phyloP scores from a whole-genome alignment of 2,329 filamentous ascomycete genomes.

The Stachybotrys chartarum region DNA sequence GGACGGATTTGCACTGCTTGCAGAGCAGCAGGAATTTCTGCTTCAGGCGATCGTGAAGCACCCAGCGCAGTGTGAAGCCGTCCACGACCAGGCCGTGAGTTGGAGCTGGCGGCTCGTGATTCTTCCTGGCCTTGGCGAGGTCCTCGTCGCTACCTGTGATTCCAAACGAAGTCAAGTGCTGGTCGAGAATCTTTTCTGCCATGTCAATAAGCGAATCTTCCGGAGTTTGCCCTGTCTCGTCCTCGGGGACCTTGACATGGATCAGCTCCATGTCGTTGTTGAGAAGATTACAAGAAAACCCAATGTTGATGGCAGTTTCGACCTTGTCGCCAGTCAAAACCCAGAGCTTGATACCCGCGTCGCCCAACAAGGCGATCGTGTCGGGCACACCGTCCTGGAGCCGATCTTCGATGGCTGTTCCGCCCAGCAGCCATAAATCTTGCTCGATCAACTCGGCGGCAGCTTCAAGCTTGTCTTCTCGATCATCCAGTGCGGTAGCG shows the following conservation, averaged over 20 bases:
- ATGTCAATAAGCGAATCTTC: constrained; percentile 45
- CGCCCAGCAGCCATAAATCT: constrained; percentile 79
- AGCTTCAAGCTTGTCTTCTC: constrained; percentile 88
- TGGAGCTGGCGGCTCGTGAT: constrained; percentile 76
- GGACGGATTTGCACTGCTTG: constrained; percentile 92
- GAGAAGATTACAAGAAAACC: constrained; percentile 95
- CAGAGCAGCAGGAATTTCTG: constrained; percentile 93
- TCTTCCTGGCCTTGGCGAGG: constrained; percentile 67
- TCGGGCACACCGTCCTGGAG: constrained; percentile 96
- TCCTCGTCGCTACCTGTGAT: constrained; percentile 84
- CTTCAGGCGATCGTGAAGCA: constrained; percentile 72
- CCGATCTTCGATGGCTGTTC: constrained; percentile 94
- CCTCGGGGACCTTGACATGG: constrained; percentile 77
- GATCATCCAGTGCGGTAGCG: constrained; percentile 72
- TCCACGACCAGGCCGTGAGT: constrained; percentile 95
- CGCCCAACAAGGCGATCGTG: constrained; percentile 82
- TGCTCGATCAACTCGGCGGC: constrained; percentile 89
- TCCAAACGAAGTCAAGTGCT: constrained; percentile 63
- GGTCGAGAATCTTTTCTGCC: constrained; percentile 66
- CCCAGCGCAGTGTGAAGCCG: constrained; percentile 84
- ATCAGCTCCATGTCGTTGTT: constrained; percentile 98
- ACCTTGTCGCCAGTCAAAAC: constrained; percentile 98
- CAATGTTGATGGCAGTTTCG: constrained; percentile 98
- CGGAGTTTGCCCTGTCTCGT: constrained; percentile 43
- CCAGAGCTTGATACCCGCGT: constrained; percentile 97